Evolutionary conservation across 2,329 filamentous ascomycete genomes (phyloP), one percentile per base, ranked within the genome.

Genomic region (Dothistroma pini): DNA sequence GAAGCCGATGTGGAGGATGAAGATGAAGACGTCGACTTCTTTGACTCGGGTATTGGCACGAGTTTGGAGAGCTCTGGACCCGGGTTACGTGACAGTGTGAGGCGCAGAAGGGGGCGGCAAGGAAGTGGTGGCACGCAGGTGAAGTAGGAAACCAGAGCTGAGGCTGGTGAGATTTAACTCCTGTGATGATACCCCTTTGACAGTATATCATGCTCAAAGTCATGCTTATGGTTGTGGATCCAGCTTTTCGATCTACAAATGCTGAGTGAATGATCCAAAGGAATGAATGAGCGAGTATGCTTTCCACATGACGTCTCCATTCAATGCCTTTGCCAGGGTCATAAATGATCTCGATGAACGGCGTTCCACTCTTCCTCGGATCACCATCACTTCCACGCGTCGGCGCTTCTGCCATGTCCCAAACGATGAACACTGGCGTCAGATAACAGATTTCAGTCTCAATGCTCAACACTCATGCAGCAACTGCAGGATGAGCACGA

Each of bases 41-140:
- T 79, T 1, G 77, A 82, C 63, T 80, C 78, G 1, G 80, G 80
- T 1, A 71, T 82, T 54, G 80, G 80, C 0, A 82, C 80, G 7
- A 80, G 79, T 60, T 65, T 81, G 68, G 79, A 81, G 67, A 78
- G 76, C 58, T 68, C 60, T 29, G 62, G 71, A n/a, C 64, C 67
- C 6, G 63, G 65, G 14, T 61, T 70, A 56, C 60, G 66, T 31
- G 71, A 72, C 16, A 74, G 72, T 49, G 65, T 74, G 55, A 63
- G 71, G 34, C 59, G 66, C 50, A 56, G 72, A 35, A 62, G 70
- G 60, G 69, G 69, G 0, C 59, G 70, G 41, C 25, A 60, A 11
- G 61, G 59, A 25, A 53, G 31, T 32, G 5, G 3, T n/a, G 31
- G 51, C 19, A 21, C 51, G 25, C 29, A 12, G 16, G 31, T 53